Evolutionary conservation across 306 rosid genomes (phyloP), one percentile per base, ranked within the genome.

Genomic region (Cyclanthera cordifolia): DNA sequence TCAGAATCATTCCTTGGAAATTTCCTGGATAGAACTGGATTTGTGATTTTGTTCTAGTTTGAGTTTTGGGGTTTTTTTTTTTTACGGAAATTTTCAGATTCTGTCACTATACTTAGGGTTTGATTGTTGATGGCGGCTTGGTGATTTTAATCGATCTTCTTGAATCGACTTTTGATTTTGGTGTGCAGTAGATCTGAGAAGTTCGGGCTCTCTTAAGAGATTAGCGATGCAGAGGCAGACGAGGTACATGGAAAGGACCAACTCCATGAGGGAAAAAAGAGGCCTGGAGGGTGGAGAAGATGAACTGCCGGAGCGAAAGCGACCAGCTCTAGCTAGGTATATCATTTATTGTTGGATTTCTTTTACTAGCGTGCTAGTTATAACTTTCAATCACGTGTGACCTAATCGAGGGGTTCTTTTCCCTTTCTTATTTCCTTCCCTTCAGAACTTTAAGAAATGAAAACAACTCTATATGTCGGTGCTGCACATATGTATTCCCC

Each of bases 291-390:
- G 78, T 34, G 99, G 88, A 39, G 99, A 86, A 32, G 99, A 88
- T 61, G 99, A 94, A 25, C 95, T 88, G 76, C 92, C 89, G 16
- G 97, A 94, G 85, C 75, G 96, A 37, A 94, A 94, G 82, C 83
- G 97, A 64, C 99, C 99, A 2, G 99, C 97, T 74, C 85, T 94
- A 47, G 99, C 99, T 56, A 94, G 97, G 99, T 90, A 67, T 57
- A 74, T 50, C 1, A 14, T 75, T 39, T 55, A 19, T 10, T 46
- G 27, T 66, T 65, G 51, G 32, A 45, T 65, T 65, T 47, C 11
- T 21, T 6, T 21, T 25, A 64, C 14, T 2, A 41, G 14, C 52
- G 19, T 43, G 70, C 70, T 66, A 12, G 11, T 45, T 64, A 21
- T 0, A 23, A 45, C 52, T 43, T 24, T 7, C 19, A 16, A 65